Conservation (phyloP, 2,329 filamentous ascomycete species). For the Colletotrichum sp. region DNA sequence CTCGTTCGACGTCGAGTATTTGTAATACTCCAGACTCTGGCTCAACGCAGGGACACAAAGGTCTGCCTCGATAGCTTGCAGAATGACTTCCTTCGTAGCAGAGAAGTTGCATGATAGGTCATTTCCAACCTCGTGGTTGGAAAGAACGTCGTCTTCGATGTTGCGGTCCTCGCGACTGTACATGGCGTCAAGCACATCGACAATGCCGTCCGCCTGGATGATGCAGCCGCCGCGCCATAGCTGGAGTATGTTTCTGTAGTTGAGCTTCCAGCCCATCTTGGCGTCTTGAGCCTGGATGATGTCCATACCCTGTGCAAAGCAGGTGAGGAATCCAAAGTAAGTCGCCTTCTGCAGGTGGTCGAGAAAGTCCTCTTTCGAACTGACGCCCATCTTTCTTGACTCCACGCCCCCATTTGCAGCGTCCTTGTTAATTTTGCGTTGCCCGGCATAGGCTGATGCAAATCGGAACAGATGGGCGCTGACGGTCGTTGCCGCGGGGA, state of each 20-base stretch:
- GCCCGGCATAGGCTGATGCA: slow-evolving; percentile 63
- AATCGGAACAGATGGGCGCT: slow-evolving; percentile 66
- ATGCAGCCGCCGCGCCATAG: slow-evolving; percentile 76
- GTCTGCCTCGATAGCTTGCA: slow-evolving; percentile 59
- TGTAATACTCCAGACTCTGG: slow-evolving; percentile 69
- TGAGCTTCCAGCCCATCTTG: slow-evolving; percentile 62
- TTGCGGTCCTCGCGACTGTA: slow-evolving; percentile 40
- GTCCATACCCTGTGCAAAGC: slow-evolving; percentile 70
- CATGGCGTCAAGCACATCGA: slow-evolving; percentile 57
- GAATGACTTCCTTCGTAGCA: slow-evolving; percentile 59
- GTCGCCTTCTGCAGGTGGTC: slow-evolving; percentile 64
- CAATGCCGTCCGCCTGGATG: slow-evolving; percentile 70
- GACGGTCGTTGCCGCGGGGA: slow-evolving; percentile 68
- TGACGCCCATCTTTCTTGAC: slow-evolving; percentile 43
- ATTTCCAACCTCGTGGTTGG: slow-evolving; percentile 41
- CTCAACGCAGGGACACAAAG: slow-evolving; percentile 64
- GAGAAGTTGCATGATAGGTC: slow-evolving; percentile 58
- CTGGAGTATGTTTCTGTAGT: slow-evolving; percentile 54
- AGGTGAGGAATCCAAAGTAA: slow-evolving; percentile 64
- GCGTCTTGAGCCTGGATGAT: slow-evolving; percentile 63
- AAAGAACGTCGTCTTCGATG: slow-evolving; percentile 46
- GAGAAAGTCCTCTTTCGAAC: slow-evolving; percentile 47
- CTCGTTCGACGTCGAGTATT: slow-evolving; percentile 62
- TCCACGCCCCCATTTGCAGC: slow-evolving; percentile 42
- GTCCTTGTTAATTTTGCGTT: slow-evolving; percentile 38